A percentile compares a stretch with the other conserved stretches of the same genome.
These are phyloP conservation scores for Microcera coccophila DNA, from an alignment of 2,329 filamentous ascomycete genomes.

Conservation along the genomic window DNA sequence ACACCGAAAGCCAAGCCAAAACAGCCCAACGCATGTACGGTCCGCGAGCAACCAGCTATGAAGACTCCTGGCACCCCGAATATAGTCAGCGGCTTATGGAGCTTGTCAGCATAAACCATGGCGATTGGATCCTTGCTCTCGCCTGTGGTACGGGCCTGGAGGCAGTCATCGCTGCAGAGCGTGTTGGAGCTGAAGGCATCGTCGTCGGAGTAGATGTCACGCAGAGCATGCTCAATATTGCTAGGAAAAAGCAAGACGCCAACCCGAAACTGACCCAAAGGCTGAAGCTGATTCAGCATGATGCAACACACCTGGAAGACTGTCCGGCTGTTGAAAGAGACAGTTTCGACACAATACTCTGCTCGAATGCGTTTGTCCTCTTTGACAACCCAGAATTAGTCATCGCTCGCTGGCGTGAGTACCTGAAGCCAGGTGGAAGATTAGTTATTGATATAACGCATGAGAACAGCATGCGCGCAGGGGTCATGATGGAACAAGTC, in stretches of 20 bases:
- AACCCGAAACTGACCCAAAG: constrained; percentile 13
- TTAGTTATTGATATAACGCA: constrained; percentile 34
- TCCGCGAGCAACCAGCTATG: constrained; percentile 29
- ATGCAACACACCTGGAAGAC: constrained; percentile 24
- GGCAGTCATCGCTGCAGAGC: constrained; percentile 26
- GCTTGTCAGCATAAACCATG: constrained; percentile 19
- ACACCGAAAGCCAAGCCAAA: constrained; percentile 1
- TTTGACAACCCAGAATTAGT: constrained; percentile 25
- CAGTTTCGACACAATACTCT: constrained; percentile 31
- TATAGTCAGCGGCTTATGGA: constrained; percentile 31
- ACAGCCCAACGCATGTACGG: constrained; percentile 30
- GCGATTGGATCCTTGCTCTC: constrained; percentile 30
- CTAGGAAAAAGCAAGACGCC: constrained; percentile 19
- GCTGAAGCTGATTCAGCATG: constrained; percentile 26
- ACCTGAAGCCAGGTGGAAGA: constrained; percentile 25
- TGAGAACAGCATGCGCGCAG: constrained; percentile 26
- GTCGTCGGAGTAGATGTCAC: constrained; percentile 33
- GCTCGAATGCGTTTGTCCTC: constrained; percentile 34
- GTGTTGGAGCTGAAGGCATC: constrained; percentile 23
- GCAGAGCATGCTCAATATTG: constrained; percentile 29
- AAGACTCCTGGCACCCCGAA: constrained; percentile 33
- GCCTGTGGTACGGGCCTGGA: constrained; percentile 36
- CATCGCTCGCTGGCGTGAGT: constrained; percentile 28
- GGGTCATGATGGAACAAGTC: constrained; percentile 26
- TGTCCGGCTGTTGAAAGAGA: constrained; percentile 17